Conservation (phyloP, 2,329 filamentous ascomycete genomes). For the Diaporthe sp. region DNA sequence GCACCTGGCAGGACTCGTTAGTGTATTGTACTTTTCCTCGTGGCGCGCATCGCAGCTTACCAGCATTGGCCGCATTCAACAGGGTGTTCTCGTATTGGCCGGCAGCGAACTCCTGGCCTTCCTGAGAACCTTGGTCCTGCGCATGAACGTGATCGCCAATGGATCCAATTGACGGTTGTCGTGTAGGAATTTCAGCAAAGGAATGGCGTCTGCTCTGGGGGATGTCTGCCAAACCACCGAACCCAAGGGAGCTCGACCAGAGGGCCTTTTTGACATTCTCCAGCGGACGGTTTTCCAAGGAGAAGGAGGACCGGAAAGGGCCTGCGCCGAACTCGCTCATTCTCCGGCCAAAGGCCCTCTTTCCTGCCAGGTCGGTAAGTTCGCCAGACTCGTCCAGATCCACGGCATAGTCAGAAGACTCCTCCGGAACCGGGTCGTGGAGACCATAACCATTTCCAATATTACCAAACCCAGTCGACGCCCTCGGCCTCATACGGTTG, state of each 20-base stretch:
- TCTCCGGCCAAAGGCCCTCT: slow-evolving; percentile 61
- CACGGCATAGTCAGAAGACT: slow-evolving; percentile 76
- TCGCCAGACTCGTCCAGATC: slow-evolving; percentile 76
- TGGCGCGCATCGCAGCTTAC: slow-evolving; percentile 42
- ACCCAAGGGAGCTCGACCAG: slow-evolving; percentile 80
- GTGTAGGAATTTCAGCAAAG: slow-evolving; percentile 77
- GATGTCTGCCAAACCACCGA: slow-evolving; percentile 70
- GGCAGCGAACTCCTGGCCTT: slow-evolving; percentile 58
- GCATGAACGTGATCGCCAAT: slow-evolving; percentile 63
- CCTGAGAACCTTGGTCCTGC: slow-evolving; percentile 60
- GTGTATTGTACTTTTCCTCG: slow-evolving; percentile 41
- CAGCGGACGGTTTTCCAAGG: slow-evolving; percentile 71
- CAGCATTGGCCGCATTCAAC: slow-evolving; percentile 51
- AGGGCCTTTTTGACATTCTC: slow-evolving; percentile 76
- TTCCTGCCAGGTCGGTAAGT: slow-evolving; percentile 57
- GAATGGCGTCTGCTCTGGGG: slow-evolving; percentile 85
- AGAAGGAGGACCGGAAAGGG: slow-evolving; percentile 61
- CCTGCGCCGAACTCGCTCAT: slow-evolving; percentile 69
- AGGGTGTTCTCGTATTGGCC: slow-evolving; percentile 54
- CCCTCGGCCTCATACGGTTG: slow-evolving; percentile 67
- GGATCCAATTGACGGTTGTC: slow-evolving; percentile 74
- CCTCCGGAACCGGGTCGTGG: slow-evolving; percentile 71
- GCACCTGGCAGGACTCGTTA: slow-evolving; percentile 50
- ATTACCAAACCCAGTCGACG: slow-evolving; percentile 65
- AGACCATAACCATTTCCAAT: slow-evolving; percentile 70